phyloP scores from a whole-genome alignment of 805 yeast species.

The Lachancea waltii region DNA sequence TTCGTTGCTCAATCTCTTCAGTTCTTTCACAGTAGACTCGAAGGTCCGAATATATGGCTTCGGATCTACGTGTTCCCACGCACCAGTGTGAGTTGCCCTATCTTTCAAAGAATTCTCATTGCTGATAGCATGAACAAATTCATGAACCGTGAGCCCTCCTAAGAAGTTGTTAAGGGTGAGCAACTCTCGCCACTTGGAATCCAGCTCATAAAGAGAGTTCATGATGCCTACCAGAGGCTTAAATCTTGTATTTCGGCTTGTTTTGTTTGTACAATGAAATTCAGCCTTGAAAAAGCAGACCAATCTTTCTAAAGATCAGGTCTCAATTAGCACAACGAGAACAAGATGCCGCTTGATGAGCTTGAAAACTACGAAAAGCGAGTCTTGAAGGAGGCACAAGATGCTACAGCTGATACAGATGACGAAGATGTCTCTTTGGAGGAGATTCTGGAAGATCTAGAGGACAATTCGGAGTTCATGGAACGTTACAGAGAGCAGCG shows the following conservation, averaged over 20 bases:
- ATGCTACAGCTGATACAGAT: neutral
- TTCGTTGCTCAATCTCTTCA: slow-evolving; percentile 54
- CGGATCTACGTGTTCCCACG: slow-evolving; percentile 54
- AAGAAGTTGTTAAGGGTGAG: slow-evolving; percentile 57
- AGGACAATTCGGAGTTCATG: slow-evolving; percentile 43
- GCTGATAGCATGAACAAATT: slow-evolving; percentile 73
- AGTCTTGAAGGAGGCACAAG: neutral
- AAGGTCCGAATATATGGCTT: slow-evolving; percentile 92
- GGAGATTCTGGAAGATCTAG: slow-evolving; percentile 43
- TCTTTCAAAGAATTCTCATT: slow-evolving; percentile 43
- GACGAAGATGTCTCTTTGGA: slow-evolving; percentile 32
- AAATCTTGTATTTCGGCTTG: too few relatives aligned
- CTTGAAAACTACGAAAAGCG: slow-evolving; percentile 2
- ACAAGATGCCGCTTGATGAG: neutral
- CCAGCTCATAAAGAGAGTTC: slow-evolving; percentile 51
- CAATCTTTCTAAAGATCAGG: too few relatives aligned
- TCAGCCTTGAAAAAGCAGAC: too few relatives aligned
- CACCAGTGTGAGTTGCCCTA: slow-evolving; percentile 9
- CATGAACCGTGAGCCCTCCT: slow-evolving; percentile 65
- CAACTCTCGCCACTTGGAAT: slow-evolving; percentile 52
- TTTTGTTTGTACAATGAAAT: too few relatives aligned
- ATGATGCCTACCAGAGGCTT: slow-evolving; percentile 14
- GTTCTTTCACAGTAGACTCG: slow-evolving; percentile 73
- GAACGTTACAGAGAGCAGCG: slow-evolving; percentile 56
- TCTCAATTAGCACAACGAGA: too few relatives aligned